Percentiles rank a stretch among this genome's conserved stretches.
These are phyloP conservation scores for Suillus variegatus DNA, from an alignment of 768 basidiomycete species.

Conservation along the genomic window DNA sequence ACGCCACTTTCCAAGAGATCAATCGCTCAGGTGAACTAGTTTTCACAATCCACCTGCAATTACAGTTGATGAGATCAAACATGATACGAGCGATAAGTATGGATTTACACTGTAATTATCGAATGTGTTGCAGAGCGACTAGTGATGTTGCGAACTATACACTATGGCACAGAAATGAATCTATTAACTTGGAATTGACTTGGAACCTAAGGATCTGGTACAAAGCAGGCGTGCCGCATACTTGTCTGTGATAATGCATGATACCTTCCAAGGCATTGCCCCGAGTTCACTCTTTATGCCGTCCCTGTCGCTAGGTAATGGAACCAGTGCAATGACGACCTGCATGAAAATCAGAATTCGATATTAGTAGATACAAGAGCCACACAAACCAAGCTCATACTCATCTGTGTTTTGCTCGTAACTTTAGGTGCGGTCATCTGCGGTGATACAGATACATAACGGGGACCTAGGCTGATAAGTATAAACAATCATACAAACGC, in stretches of 20 bases:
- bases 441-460: background rate
- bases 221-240: background rate
- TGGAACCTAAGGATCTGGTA: background rate
- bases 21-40: background rate
- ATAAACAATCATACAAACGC: background rate
- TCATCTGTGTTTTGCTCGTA: background rate
- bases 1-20: background rate
- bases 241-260: background rate
- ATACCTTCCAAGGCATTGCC: background rate
- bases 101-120: background rate
- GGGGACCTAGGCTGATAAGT: background rate
- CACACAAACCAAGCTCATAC: background rate
- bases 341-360: background rate
- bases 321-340: background rate
- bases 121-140: no score
- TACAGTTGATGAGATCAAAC: background rate
- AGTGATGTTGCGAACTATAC: no score
- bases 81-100: background rate
- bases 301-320: background rate
- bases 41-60: background rate
- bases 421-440: background rate
- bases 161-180: no score
- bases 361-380: background rate
- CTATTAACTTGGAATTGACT: background rate
- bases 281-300: background rate